Conservation (phyloP, 257 asterid species). For the Cordia subcordata region DNA sequence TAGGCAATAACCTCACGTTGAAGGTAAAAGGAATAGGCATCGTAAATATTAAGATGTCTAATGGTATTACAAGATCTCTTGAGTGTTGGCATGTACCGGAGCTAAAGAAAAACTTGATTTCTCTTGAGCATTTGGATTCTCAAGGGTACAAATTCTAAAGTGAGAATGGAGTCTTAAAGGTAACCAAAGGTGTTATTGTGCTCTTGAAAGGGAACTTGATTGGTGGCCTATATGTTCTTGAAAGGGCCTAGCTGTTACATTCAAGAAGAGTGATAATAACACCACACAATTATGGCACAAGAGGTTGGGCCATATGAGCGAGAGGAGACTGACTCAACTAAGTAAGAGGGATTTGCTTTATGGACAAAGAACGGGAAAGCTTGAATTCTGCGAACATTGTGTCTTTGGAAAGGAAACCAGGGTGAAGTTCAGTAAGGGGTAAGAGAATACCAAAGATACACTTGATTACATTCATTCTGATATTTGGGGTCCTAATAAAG, state of each 20-base stretch:
- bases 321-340: neutral
- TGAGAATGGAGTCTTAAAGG: neutral
- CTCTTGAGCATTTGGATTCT: neutral
- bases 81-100: neutral
- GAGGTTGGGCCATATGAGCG: neutral
- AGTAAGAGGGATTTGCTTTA: neutral
- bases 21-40: too few relatives aligned
- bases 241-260: neutral
- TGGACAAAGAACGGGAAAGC: neutral
- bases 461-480: neutral
- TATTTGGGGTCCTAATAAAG: neutral
- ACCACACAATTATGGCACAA: neutral
- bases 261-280: neutral
- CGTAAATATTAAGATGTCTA: constrained; percentile 1
- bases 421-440: neutral
- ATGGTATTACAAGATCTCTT: neutral
- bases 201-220: neutral
- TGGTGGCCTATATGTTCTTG: neutral
- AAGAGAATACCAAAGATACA: neutral
- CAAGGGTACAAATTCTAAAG: neutral
- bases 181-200: neutral
- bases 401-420: constrained; percentile 28
- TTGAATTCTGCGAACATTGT: constrained; percentile 14
- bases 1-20: too few relatives aligned
- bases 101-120: neutral